phyloP scores from a whole-genome alignment of 2,329 filamentous ascomycete genomes.

The Tolypocladium ovalisporum region DNA sequence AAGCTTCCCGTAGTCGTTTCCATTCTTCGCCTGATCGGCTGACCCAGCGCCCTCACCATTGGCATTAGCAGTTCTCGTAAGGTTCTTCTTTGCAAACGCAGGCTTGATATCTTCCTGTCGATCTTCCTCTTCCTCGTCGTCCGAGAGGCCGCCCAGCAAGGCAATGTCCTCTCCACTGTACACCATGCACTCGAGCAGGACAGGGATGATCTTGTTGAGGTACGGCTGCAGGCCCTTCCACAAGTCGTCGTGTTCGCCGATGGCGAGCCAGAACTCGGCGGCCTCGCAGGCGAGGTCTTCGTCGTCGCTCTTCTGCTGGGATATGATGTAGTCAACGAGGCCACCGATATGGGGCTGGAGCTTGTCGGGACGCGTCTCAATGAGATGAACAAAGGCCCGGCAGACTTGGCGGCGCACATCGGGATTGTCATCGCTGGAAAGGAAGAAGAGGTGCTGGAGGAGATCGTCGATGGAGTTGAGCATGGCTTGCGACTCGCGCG shows the following conservation, averaged over 20 bases:
- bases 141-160: constrained; percentile 69
- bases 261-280: constrained; percentile 93
- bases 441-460: constrained; percentile 69
- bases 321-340: constrained; percentile 85
- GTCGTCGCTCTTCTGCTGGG: constrained; percentile 79
- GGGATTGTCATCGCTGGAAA: constrained; percentile 64
- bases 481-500: constrained; percentile 73
- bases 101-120: constrained; percentile 85
- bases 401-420: constrained; percentile 91
- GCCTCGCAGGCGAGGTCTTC: constrained; percentile 88
- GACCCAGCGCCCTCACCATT: constrained; percentile 41
- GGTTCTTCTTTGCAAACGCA: constrained; percentile 65
- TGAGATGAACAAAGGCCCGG: constrained; percentile 82
- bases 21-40: constrained; percentile 39
- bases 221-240: constrained; percentile 68
- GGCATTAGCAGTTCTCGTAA: constrained; percentile 48
- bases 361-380: constrained; percentile 83
- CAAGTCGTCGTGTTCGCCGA: constrained; percentile 76
- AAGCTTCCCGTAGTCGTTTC: constrained; percentile 42
- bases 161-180: constrained; percentile 92
- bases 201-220: constrained; percentile 75
- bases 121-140: constrained; percentile 88
- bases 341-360: constrained; percentile 79
- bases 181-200: constrained; percentile 88
- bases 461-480: constrained; percentile 71